Evolutionary conservation across 805 yeast species (phyloP).

Genomic region (Myxozyma neglecta): DNA sequence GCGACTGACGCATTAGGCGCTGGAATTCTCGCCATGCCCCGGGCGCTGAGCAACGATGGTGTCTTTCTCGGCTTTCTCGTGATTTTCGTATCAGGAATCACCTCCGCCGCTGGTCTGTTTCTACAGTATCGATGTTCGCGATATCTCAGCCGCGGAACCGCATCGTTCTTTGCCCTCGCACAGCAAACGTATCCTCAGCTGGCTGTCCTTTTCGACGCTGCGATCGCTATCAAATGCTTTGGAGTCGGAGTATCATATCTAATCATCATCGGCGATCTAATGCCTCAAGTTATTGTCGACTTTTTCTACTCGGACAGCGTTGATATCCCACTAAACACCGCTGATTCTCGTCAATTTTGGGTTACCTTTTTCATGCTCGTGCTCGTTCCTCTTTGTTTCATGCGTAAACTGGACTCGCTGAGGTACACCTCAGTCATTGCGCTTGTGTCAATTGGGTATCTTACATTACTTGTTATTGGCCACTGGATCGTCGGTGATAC

Average conservation of each 20-base stretch:
- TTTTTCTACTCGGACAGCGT: conserved; percentile 25
- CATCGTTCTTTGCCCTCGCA: conserved; percentile 69
- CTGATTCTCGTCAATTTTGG: conserved; percentile 47
- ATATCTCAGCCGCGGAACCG: conserved; percentile 57
- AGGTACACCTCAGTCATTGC: conserved; percentile 85
- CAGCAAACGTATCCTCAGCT: conserved; percentile 67
- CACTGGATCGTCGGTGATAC: conserved; percentile 66
- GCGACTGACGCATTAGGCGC: conserved; percentile 60
- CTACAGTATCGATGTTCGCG: conserved; percentile 60
- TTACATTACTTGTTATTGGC: conserved; percentile 68
- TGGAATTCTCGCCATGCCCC: conserved; percentile 75
- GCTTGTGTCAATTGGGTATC: conserved; percentile 72
- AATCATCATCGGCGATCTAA: conserved; percentile 70
- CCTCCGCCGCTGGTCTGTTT: conserved; percentile 67
- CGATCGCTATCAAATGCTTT: conserved; percentile 74
- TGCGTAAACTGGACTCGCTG: conserved; percentile 74
- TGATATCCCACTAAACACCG: conserved; percentile 3
- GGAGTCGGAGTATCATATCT: conserved; percentile 77
- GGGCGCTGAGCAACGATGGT: conserved; percentile 66
- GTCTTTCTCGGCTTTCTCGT: conserved; percentile 55
- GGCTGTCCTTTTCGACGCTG: conserved; percentile 66
- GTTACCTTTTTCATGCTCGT: conserved; percentile 50
- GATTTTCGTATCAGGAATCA: conserved; percentile 58
- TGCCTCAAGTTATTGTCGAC: conserved; percentile 53
- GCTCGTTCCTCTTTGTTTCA: conserved; percentile 64